Conservation (phyloP, 805 yeast species). For the Ogataea ganodermae region DNA sequence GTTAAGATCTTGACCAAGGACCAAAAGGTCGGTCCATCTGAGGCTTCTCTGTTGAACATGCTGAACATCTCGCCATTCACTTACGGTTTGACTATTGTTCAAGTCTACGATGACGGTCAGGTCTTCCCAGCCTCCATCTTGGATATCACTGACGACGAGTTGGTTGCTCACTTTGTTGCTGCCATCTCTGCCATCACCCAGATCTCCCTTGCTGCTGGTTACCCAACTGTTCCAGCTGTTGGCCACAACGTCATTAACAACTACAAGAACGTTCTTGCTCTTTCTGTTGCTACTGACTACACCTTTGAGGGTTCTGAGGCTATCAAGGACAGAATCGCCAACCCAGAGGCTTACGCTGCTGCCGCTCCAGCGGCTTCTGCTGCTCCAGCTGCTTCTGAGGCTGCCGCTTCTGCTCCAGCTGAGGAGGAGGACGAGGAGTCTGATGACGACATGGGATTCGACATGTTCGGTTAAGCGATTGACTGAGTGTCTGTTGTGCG, state of each 20-base stretch:
- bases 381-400: constrained; percentile 55
- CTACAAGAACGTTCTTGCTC: constrained; percentile 98
- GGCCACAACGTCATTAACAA: constrained; percentile 98
- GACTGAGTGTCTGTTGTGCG: not conserved
- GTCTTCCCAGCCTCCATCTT: constrained; percentile 94
- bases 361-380: constrained; percentile 98
- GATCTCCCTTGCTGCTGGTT: constrained; percentile 94
- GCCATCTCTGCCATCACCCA: constrained; percentile 95
- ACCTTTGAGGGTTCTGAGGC: constrained; percentile 99
- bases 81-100: constrained; percentile 94
- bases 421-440: constrained; percentile 71
- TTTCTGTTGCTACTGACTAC: constrained; percentile 98
- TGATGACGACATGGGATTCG: constrained; percentile 94
- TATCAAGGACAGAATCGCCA: constrained; percentile 98
- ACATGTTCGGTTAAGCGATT: constrained; percentile 90
- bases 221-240: constrained; percentile 99
- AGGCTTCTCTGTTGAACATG: constrained; percentile 98
- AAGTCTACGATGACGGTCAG: constrained; percentile 98
- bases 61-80: constrained; percentile 99
- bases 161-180: constrained; percentile 85
- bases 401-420: constrained; percentile 67
- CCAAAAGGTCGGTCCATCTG: constrained; percentile 96
- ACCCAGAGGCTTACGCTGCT: constrained; percentile 99
- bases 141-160: constrained; percentile 98
- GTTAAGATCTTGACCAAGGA: constrained; percentile 91